Base-by-base conservation (phyloP, 2,329 filamentous ascomycete genomes). In the Botrytis deweyae region DNA sequence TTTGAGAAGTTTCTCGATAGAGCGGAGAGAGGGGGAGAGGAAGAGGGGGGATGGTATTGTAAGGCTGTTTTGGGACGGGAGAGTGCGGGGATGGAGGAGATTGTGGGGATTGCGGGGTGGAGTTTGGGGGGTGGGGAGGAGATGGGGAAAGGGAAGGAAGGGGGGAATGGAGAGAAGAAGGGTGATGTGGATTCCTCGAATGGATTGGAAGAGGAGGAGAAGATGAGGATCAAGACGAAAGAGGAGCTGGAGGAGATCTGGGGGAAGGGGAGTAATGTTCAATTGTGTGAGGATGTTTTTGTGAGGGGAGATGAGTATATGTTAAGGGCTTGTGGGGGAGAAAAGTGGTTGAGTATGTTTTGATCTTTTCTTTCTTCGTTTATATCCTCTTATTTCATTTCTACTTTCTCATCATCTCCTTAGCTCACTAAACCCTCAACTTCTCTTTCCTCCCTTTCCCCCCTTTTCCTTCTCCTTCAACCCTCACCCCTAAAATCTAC, bases 231-330 rank as follows among this genome's bases (percentile, higher is more conserved):
- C 14, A 68, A 49, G 36, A 58, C 69, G 18, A 49, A 25, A 16
- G 59, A 62, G 33, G 65, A 52, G 10, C 58, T 73, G 38, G 74
- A 74, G 33, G 44, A 70, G 9, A 62, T 65, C 22, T 78, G 75
- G 74, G 76, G 76, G 2, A 63, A 70, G 2, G 74, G 76, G 29
- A 76, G 76, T 38, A 79, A 79, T 76, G 33, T 75, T 20, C 76
- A 74, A 55, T 76, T 81, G 64, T 79, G 75, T 62, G 73, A 75
- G 42, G 78, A 81, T 75, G 64, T 76, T 16, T 78, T 80, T 67
- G 29, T 78, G 4, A 63, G 33, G 16, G 76, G 70, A 1, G 79
- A 80, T 78, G 63, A 76, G 61, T 61, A 72, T 72, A 80, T 80
- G 76, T 10, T 65, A 49, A 33, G 36, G 8, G 75, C 70, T 58